These are phyloP conservation scores for Metschnikowia continentalis DNA, from an alignment of 805 yeast genomes.

Conservation along the genomic window DNA sequence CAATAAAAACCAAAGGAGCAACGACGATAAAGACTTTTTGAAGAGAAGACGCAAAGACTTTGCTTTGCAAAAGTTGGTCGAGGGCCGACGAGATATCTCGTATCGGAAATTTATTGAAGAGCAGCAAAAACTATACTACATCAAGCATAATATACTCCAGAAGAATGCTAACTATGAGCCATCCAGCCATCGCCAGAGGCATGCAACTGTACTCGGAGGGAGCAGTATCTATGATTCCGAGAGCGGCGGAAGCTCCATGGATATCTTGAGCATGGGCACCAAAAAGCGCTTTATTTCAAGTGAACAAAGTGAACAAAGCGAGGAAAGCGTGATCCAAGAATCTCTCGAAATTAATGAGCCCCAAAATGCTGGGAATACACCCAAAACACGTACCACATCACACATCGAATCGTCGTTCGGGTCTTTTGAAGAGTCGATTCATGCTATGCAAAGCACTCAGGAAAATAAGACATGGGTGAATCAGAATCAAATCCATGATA, in stretches of 20 bases:
- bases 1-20: conserved; percentile 10
- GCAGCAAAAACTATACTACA: conserved; percentile 23
- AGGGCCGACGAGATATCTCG: conserved; percentile 24
- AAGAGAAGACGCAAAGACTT: conserved; percentile 17
- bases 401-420: conserved; percentile 12
- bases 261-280: neutral
- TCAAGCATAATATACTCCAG: conserved; percentile 11
- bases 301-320: neutral
- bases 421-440: conserved; percentile 12
- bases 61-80: conserved; percentile 22
- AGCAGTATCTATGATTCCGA: conserved; percentile 12
- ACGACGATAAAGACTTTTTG: conserved; percentile 11
- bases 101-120: conserved; percentile 21
- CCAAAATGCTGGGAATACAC: neutral
- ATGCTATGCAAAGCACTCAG: neutral
- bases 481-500: neutral
- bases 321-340: neutral
- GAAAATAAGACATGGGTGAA: neutral
- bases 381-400: neutral
- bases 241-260: conserved; percentile 1
- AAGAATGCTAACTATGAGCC: conserved; percentile 7
- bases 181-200: conserved; percentile 6
- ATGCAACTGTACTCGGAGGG: conserved; percentile 14
- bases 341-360: neutral
- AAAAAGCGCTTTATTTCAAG: neutral